Conservation (phyloP, 1,284 basidiomycete species). For the Cutaneotrichosporon mucoides region DNA sequence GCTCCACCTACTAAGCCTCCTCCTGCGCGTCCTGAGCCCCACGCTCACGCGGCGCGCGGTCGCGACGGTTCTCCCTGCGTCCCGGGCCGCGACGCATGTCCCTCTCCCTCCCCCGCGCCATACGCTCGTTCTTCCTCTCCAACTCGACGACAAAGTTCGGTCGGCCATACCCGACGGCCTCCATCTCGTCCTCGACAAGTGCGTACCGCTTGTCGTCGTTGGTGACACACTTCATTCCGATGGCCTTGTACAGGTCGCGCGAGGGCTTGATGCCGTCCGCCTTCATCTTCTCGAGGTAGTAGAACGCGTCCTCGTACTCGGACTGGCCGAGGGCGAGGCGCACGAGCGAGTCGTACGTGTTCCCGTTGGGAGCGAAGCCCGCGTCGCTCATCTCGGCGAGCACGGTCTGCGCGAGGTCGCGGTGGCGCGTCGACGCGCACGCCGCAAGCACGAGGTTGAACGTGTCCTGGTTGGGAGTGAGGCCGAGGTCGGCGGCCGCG, state of each 20-base stretch:
- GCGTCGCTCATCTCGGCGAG: slow-evolving; percentile 33
- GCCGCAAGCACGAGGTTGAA: slow-evolving; percentile 67
- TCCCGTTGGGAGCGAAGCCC: slow-evolving; percentile 55
- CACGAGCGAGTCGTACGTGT: slow-evolving; percentile 66
- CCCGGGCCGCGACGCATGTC: neutral
- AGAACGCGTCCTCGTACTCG: slow-evolving; percentile 78
- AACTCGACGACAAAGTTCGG: slow-evolving; percentile 5
- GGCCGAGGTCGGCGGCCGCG: slow-evolving; percentile 56
- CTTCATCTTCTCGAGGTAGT: slow-evolving; percentile 83
- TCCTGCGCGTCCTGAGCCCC: neutral
- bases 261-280: slow-evolving; percentile 58
- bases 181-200: slow-evolving; percentile 68
- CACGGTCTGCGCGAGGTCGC: slow-evolving; percentile 38
- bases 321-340: slow-evolving; percentile 64
- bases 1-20: neutral
- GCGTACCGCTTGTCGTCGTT: slow-evolving; percentile 61
- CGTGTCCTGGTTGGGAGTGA: slow-evolving; percentile 60
- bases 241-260: slow-evolving; percentile 57
- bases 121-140: neutral
- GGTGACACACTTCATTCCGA: slow-evolving; percentile 60
- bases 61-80: neutral
- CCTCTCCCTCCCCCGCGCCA: neutral
- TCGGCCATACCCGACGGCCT: slow-evolving; percentile 52
- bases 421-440: slow-evolving; percentile 52
- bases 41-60: neutral